Evolutionary conservation across 768 basidiomycete genomes (phyloP), one percentile per base, ranked within the genome.

Genomic region (Rhodosporidiobolus odoratus): DNA sequence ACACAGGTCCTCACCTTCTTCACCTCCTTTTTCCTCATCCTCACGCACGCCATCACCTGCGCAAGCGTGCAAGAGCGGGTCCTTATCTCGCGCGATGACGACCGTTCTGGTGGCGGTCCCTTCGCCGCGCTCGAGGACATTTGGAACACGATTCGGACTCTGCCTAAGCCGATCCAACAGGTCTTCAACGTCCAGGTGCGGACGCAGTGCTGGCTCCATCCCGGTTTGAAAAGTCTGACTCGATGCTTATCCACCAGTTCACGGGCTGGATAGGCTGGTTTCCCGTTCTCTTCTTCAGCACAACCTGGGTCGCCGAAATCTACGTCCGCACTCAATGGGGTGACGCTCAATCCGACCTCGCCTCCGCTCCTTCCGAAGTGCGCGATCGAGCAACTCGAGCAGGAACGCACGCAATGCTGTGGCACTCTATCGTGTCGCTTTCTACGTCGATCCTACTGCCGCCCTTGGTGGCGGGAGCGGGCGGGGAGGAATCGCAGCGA

Each of bases 231-330:
- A 79, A 82, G 2, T 83, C 85, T 23, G 92, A 95, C 58, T 83
- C 85, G 54, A 90, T 94, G 65, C 80, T 79, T 76, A 65, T 73
- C 37, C 89, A 91, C 75, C 75, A 82, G 68, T 89, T 84, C 79
- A 90, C 91, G 69, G 84, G 87, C 19, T 94, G 87, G 87, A 83
- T 93, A 68, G 89, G 86, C 13, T 97, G 95, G 95, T 96, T 95
- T 77, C 93, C 94, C 0, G 81, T 92, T 34, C 83, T 95, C 43
- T 77, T 77, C 68, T 77, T 75, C 61, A 62, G 65, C 15, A 74
- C 76, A 2, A 75, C 76, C 12, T 97, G 92, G 80, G 84, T 96
- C 63, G 90, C 90, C 17, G 94, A 95, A 75, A 83, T 95, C 17
- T 86, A 96, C 82, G 89, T 87, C 70, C 82, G 80, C 4, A 74